Percentiles rank a stretch among this genome's conserved stretches.
phyloP scores from a whole-genome alignment of 2,329 filamentous ascomycete genomes.

The Hypoxylon sp. region DNA sequence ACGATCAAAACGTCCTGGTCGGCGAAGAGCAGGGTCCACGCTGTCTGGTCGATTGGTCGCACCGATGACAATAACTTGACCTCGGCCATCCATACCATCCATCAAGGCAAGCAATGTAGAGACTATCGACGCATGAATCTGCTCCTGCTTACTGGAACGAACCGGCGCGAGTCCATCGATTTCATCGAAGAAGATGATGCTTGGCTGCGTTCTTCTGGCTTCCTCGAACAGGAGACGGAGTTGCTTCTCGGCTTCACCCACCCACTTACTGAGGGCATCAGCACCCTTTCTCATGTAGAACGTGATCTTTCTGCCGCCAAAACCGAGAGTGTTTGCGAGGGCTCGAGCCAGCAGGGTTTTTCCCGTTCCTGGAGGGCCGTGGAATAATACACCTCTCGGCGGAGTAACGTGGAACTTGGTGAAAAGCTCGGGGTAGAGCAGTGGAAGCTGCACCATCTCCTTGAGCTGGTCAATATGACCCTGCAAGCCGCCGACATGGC shows the following conservation, averaged over 20 bases:
- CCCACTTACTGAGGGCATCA: constrained; percentile 98
- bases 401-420: constrained; percentile 90
- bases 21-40: constrained; percentile 92
- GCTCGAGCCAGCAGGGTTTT: constrained; percentile 96
- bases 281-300: constrained; percentile 99
- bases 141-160: constrained; percentile 96
- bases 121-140: constrained; percentile 97
- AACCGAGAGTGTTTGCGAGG: constrained; percentile 87
- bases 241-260: constrained; percentile 96
- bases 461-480: constrained; percentile 97
- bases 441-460: constrained; percentile 95
- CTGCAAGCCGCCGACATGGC: constrained; percentile 89
- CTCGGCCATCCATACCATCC: constrained; percentile 98
- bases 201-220: constrained; percentile 92
- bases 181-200: constrained; percentile 99
- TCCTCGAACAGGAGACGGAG: constrained; percentile 94
- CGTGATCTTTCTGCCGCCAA: constrained; percentile 91
- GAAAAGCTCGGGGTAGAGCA: constrained; percentile 96
- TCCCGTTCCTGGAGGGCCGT: constrained; percentile 95
- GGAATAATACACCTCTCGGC: constrained; percentile 93
- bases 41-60: constrained; percentile 98
- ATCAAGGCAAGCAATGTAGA: constrained; percentile 92
- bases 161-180: constrained; percentile 97
- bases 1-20: constrained; percentile 92
- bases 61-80: constrained; percentile 97